Evolutionary conservation across 2,329 filamentous ascomycete genomes (phyloP), one percentile per base, ranked within the genome.

Genomic region (Chrysoporthe deuterocubensis): DNA sequence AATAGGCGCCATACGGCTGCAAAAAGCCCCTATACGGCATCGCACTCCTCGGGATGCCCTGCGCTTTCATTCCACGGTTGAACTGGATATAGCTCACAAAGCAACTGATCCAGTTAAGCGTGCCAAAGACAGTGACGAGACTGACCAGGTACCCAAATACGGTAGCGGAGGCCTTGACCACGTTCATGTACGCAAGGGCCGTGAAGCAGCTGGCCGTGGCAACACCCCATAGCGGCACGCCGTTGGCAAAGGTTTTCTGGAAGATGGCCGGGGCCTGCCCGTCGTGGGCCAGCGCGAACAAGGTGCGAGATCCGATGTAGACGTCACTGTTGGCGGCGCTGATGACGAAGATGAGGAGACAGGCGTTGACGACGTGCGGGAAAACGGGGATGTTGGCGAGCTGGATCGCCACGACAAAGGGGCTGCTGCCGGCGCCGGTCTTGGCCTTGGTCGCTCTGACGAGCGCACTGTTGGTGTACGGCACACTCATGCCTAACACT

Each of bases 401-500:
- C 86, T 72, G 56, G 4, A 52, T 32, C 13, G 42, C 14, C 11
- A 44, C 66, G 67, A 60, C 70, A 64, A 60, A 66, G 16, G 54
- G 32, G 44, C 44, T 48, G 7, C 44, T 48, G 44, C 44, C 16
- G 16, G 8, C 26, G 26, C 26, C 26, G 44, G 44, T 48, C 16
- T 16, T 48, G 1, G 44, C 4, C n/a, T n/a, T 48, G 16, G 44
- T 48, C 18, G 44, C 44, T 2, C 44, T 18, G 44, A 48, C 7
- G 4, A 48, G 44, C 16, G 18, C 59, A 1, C 16, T 11, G 57
- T 61, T 52, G 64, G 60, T 80, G 80, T 90, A 91, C 0, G 89
- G 87, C 1, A 92, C 86, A 14, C 90, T 81, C 81, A 90, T 90
- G 67, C 90, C 90, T 6, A 92, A 79, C 57, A 91, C 83, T 57